A percentile compares a stretch with the other conserved stretches of the same genome.
These are phyloP conservation scores for Veloboletus limbatus DNA, from an alignment of 1,284 basidiomycete species.

Conservation along the genomic window DNA sequence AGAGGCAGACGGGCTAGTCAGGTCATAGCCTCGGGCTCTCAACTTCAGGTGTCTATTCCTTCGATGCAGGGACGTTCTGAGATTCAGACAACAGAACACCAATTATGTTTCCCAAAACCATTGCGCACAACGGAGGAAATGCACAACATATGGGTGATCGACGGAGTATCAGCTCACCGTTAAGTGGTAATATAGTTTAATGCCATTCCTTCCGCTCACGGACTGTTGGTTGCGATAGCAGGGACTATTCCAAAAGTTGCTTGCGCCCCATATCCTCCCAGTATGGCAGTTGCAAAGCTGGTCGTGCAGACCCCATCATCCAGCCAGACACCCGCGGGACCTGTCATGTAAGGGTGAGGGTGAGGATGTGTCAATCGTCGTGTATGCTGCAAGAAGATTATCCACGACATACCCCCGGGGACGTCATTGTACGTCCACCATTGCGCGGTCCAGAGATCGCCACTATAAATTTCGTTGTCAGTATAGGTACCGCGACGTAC, in stretches of 20 bases:
- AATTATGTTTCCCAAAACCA: no score
- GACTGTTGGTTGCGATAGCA: background rate
- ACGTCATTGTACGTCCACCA: slow-evolving; percentile 22
- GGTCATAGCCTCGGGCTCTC: no score
- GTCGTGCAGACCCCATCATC: slow-evolving; percentile 16
- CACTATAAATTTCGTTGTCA: slow-evolving; percentile 15
- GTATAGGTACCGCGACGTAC: background rate
- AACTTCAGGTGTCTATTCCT: no score
- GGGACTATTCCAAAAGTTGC: slow-evolving; percentile 8
- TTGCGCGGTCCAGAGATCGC: slow-evolving; percentile 21
- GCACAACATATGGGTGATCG: no score
- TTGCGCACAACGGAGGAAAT: no score
- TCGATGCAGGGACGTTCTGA: no score
- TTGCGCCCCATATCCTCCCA: slow-evolving; percentile 2
- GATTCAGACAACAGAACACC: no score
- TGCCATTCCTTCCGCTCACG: slow-evolving; percentile 5
- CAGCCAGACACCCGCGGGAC: slow-evolving; percentile 18
- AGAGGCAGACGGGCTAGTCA: no score
- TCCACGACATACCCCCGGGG: slow-evolving; percentile 18
- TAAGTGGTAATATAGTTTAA: no score
- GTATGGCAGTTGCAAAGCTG: slow-evolving; percentile 4
- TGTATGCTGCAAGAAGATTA: background rate
- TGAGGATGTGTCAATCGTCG: background rate
- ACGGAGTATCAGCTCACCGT: no score
- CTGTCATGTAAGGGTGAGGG: background rate